Percentiles rank a stretch among this genome's conserved stretches.
phyloP scores from a whole-genome alignment of 495 filamentous ascomycete species.

The Cercophora samala region DNA sequence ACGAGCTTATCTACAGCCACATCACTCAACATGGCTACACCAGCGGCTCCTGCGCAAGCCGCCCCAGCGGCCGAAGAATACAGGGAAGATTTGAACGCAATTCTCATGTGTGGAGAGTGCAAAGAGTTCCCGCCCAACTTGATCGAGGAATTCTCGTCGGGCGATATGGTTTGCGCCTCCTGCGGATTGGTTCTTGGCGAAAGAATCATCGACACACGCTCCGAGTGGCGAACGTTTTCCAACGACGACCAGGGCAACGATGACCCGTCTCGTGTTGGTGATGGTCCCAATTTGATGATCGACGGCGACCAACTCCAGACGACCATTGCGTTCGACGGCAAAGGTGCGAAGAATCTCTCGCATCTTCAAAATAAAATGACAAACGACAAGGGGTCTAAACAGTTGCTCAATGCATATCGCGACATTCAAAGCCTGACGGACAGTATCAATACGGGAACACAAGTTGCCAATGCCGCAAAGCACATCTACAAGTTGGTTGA shows the following conservation, averaged over 20 bases:
- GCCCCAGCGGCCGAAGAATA: slow-evolving; percentile 26
- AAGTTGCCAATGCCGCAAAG: slow-evolving; percentile 81
- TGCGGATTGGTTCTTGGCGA: slow-evolving; percentile 91
- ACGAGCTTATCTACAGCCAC: neutral
- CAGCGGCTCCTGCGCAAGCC: slow-evolving; percentile 8
- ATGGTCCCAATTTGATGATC: slow-evolving; percentile 78
- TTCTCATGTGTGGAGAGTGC: slow-evolving; percentile 83
- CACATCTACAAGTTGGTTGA: slow-evolving; percentile 91
- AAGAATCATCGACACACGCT: slow-evolving; percentile 88
- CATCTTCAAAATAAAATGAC: slow-evolving; percentile 85
- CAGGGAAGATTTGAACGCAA: slow-evolving; percentile 71
- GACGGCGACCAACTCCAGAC: slow-evolving; percentile 93
- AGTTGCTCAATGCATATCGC: slow-evolving; percentile 75
- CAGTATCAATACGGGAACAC: slow-evolving; percentile 72
- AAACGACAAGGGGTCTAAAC: slow-evolving; percentile 78
- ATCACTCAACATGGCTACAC: slow-evolving; percentile 20
- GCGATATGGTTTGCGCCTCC: slow-evolving; percentile 87
- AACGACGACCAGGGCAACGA: slow-evolving; percentile 94
- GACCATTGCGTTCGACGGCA: slow-evolving; percentile 76
- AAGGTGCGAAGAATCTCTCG: slow-evolving; percentile 68
- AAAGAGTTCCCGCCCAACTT: slow-evolving; percentile 86
- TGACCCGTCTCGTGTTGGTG: slow-evolving; percentile 96
- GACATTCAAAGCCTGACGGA: slow-evolving; percentile 88
- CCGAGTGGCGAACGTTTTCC: slow-evolving; percentile 97
- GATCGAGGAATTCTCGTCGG: slow-evolving; percentile 85